Evolutionary conservation across 2,329 filamentous ascomycete genomes (phyloP), one percentile per base, ranked within the genome.

Genomic region (Sphaerulina vaccinii): DNA sequence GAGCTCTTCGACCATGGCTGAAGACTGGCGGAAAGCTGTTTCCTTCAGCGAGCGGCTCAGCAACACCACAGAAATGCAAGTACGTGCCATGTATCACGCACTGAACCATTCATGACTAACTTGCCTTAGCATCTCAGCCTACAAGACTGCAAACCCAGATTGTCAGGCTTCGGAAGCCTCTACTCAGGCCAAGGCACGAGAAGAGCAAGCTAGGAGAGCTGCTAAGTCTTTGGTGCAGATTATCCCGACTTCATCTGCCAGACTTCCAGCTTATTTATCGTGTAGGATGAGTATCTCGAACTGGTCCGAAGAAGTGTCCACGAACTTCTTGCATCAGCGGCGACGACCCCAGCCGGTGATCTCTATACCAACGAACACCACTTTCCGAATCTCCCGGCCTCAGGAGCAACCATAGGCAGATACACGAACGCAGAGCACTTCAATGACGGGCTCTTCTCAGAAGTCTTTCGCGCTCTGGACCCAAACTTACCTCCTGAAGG

Each of bases 391-490:
- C 53, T 65, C 8, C 64, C 71, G 36, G 62, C 63, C 4, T 62
- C 55, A 51, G 69, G 60, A 63, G 73, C 61, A 56, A 70, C 63
- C 49, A 75, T 85, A 55, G 83, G 83, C 3, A 70, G 70, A 21
- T 86, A 84, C 65, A 71, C 71, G 37, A 76, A 79, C 56, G 82
- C 80, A 40, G 68, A 76, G 16, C 80, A 82, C 67, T 74, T 80
- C 62, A 74, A 72, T 52, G 78, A 82, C 57, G 93, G 93, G 16
- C 75, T 92, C 10, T 93, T 90, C 56, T 93, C 92, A 15, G 82
- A 85, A 49, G 84, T 99, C 44, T 97, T 91, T 73, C 85, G 85
- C 62, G 84, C 84, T 35, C 72, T 75, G 15, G 68, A 71, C 16
- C 69, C 68, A 15, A 65, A 70, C 13, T 21, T 48, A 5, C 16